phyloP scores from a whole-genome alignment of 352 stramenopile genomes.

The Aphanomyces euteiches region DNA sequence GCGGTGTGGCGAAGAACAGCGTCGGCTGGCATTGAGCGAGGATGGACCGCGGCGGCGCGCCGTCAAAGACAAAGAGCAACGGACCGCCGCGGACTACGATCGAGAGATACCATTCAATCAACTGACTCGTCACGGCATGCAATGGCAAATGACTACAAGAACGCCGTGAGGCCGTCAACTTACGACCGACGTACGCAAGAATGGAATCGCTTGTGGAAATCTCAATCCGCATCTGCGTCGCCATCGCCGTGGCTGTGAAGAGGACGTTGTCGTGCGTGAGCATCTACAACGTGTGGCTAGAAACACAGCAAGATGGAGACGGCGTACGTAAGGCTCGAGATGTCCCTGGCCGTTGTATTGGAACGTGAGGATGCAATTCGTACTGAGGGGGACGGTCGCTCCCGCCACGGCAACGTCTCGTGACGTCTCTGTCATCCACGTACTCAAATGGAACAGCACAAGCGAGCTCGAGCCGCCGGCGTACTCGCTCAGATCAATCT shows the following conservation, averaged over 20 bases:
- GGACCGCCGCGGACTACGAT: constrained; percentile 49
- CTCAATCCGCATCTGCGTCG: constrained; percentile 33
- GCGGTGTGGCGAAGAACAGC: constrained; percentile 73
- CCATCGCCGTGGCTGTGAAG: constrained; percentile 67
- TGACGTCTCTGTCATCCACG: too few species aligned
- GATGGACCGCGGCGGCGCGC: constrained; percentile 45
- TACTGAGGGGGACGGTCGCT: too few species aligned
- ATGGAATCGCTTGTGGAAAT: constrained; percentile 59
- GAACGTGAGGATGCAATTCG: too few species aligned
- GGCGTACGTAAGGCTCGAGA: background rate
- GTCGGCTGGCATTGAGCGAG: constrained; percentile 56
- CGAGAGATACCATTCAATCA: constrained; percentile 74
- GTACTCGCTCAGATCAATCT: background rate
- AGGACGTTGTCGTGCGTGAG: constrained; percentile 83
- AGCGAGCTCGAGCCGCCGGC: background rate
- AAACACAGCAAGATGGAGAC: background rate
- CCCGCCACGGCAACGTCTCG: too few species aligned
- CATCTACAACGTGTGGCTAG: background rate
- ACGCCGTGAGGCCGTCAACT: background rate
- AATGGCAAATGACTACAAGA: constrained; percentile 52
- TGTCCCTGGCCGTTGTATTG: background rate
- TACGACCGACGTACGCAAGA: constrained; percentile 34
- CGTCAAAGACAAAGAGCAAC: constrained; percentile 45
- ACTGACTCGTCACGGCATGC: constrained; percentile 58
- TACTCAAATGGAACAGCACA: background rate